Conservation (phyloP, 2,329 filamentous ascomycete species). For the Fragosphaeria purpurea region DNA sequence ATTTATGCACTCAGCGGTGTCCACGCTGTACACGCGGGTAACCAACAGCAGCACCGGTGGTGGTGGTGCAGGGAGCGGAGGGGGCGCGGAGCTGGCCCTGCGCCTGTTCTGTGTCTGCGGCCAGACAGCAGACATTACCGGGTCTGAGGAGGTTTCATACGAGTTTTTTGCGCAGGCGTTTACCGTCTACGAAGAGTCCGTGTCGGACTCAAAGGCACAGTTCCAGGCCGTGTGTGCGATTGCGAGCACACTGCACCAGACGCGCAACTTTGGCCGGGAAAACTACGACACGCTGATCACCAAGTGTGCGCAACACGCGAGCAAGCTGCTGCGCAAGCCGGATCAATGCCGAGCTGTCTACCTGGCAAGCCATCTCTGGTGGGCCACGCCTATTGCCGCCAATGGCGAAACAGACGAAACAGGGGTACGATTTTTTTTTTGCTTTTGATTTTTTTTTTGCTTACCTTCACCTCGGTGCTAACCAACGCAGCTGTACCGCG, state of each 20-base stretch:
- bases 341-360: constrained; percentile 97
- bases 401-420: constrained; percentile 74
- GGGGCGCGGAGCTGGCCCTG: constrained; percentile 77
- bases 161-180: constrained; percentile 98
- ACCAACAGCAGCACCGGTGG: constrained; percentile 27
- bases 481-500: constrained; percentile 70
- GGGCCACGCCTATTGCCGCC: constrained; percentile 75
- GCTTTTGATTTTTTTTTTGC: not conserved
- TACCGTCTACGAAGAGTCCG: constrained; percentile 92
- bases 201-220: constrained; percentile 91
- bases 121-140: constrained; percentile 82
- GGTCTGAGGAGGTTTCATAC: constrained; percentile 92
- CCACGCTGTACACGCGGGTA: constrained; percentile 78
- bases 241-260: constrained; percentile 78
- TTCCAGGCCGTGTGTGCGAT: constrained; percentile 97
- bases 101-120: constrained; percentile 87
- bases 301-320: constrained; percentile 92
- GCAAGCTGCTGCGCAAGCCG: constrained; percentile 93
- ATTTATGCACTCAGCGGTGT: constrained; percentile 84
- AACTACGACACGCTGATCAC: constrained; percentile 99
- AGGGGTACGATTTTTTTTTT: constrained; percentile 47
- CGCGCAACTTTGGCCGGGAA: constrained; percentile 84
- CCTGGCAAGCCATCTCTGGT: constrained; percentile 93
- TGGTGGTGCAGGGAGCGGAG: constrained; percentile 57
- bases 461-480: not conserved